These are phyloP conservation scores for Chaetomiaceae sp. DNA, from an alignment of 2,329 filamentous ascomycete genomes.

Conservation along the genomic window DNA sequence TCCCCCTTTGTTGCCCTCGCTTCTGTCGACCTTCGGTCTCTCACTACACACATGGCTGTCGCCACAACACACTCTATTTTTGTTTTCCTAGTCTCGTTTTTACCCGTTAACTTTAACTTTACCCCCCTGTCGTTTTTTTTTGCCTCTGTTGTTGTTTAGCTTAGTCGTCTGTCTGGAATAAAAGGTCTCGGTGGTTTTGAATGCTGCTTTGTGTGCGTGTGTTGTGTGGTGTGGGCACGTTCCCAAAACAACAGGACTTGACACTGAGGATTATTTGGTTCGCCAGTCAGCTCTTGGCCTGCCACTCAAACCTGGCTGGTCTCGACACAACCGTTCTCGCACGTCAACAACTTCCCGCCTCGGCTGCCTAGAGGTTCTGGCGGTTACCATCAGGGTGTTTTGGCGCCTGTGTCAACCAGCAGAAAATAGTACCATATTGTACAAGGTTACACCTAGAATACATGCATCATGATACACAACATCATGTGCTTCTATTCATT, in stretches of 20 bases:
- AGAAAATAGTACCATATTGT: conserved; percentile 6
- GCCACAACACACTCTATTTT: conserved; percentile 7
- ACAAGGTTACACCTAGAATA: conserved; percentile 18
- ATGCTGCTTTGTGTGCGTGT: not conserved
- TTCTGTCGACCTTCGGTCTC: not conserved
- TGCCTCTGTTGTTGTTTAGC: conserved; percentile 20
- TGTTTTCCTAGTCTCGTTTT: conserved; percentile 13
- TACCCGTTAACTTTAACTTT: not conserved
- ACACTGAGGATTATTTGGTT: no score
- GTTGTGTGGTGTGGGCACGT: not conserved
- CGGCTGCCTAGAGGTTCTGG: no score
- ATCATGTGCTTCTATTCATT: conserved; percentile 4
- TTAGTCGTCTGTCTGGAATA: conserved; percentile 25
- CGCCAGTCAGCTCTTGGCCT: no score
- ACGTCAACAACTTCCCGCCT: no score
- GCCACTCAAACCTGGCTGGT: no score
- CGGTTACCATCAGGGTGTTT: not conserved
- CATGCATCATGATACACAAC: conserved; percentile 7
- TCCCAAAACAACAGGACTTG: no score
- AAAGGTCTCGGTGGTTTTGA: conserved; percentile 14
- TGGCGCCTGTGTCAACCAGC: not conserved
- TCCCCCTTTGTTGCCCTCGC: conserved; percentile 3
- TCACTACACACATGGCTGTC: conserved; percentile 8
- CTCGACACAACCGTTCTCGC: no score
- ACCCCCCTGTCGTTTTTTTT: conserved; percentile 12